Base-by-base conservation (phyloP, 2,329 filamentous ascomycete species). In the Beauveria rudraprayagi region DNA sequence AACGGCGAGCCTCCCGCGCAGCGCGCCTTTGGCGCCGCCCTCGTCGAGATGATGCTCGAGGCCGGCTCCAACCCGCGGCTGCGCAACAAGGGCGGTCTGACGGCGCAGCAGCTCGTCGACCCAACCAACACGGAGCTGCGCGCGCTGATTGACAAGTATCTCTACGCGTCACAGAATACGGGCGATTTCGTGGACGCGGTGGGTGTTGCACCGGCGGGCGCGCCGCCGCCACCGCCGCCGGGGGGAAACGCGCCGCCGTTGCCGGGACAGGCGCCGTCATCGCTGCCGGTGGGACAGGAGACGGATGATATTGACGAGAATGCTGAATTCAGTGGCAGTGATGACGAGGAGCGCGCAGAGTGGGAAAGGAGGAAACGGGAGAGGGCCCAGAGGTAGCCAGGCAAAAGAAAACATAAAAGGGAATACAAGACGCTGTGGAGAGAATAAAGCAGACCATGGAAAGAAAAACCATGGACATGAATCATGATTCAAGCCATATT, bases 11-110 rank as follows among this genome's bases (percentile, higher is more conserved):
- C 82, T 41, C 77, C 80, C 50, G 80, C 80, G 60, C 85, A 90
- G 72, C 83, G 84, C 74, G 78, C 82, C 63, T 84, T 84, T 65
- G 89, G 87, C 66, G 78, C 80, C 67, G 80, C 83, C 19, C 80
- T 94, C 59, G 82, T 93, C 66, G 82, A 87, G 67, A 91, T 94
- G 80, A 85, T 95, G 80, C 81, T 93, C 65, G 90, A 94, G 76
- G 90, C 90, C 60, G 91, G 91, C 62, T 81, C 77, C 56, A 80
- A 75, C 74, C 74, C 82, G 60, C 79, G 83, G 63, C 67, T 78
- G 68, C 78, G 77, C 73, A 93, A 93, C 77, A 89, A 88, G 75
- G 87, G 84, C 58, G 87, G 88, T 68, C 80, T 91, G 63, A 90
- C 86, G 56, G 82, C 90, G 30, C 70, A 82, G 59, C 87, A 92